A percentile compares a stretch with the other conserved stretches of the same genome.
Conservation (phyloP, 306 rosid genomes). For the Ziziphus jujuba region DNA sequence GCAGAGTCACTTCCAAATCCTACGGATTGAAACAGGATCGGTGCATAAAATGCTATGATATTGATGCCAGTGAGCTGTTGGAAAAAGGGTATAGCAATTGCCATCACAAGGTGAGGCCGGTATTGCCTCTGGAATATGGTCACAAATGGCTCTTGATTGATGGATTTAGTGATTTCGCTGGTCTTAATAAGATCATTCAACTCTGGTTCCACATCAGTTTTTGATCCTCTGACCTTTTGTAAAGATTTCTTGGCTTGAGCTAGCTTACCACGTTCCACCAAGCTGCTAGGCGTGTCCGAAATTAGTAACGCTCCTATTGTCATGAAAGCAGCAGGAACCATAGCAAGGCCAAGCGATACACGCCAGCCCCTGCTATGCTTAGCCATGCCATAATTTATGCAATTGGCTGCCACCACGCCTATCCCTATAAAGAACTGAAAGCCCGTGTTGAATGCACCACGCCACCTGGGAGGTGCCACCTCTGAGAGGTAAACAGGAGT, state of each 20-base stretch:
- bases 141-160: slow-evolving; percentile 42
- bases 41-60: slow-evolving; percentile 67
- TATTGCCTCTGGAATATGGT: slow-evolving; percentile 49
- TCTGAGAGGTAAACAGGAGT: slow-evolving; percentile 72
- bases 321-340: slow-evolving; percentile 50
- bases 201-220: slow-evolving; percentile 43
- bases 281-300: slow-evolving; percentile 56
- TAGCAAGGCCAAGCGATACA: slow-evolving; percentile 64
- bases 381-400: slow-evolving; percentile 60
- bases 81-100: slow-evolving; percentile 49
- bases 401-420: slow-evolving; percentile 50
- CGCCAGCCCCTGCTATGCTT: slow-evolving; percentile 69
- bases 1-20: slow-evolving; percentile 62
- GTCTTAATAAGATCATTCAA: slow-evolving; percentile 36
- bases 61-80: slow-evolving; percentile 68
- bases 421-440: slow-evolving; percentile 60
- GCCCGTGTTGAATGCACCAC: slow-evolving; percentile 76
- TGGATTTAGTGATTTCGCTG: slow-evolving; percentile 29
- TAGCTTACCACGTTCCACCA: slow-evolving; percentile 52
- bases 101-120: slow-evolving; percentile 67
- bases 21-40: slow-evolving; percentile 62
- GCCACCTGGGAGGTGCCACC: slow-evolving; percentile 72
- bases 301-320: slow-evolving; percentile 50
- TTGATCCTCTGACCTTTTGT: slow-evolving; percentile 45
- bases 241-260: slow-evolving; percentile 52